Evolutionary conservation across 345 rosid genomes (phyloP).

Genomic region (Linum usitatissimum): DNA sequence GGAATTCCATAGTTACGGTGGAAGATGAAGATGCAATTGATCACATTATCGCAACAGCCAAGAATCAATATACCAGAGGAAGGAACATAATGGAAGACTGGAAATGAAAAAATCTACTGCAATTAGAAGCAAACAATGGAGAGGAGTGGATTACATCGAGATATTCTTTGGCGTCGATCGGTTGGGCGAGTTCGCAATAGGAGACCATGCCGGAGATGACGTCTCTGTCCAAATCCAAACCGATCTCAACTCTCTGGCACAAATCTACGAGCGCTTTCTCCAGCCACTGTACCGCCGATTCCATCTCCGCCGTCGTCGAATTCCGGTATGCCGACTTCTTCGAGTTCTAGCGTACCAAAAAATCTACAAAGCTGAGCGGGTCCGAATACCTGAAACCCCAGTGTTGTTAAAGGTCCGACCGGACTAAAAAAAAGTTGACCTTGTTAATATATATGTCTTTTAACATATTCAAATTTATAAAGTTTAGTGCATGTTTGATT

Average conservation of each 20-base stretch:
- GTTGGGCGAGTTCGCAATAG: slow-evolving; percentile 83
- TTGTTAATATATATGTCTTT: no score
- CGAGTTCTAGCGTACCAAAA: neutral
- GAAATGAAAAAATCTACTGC: neutral
- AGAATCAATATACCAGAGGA: neutral
- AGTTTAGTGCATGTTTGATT: no score
- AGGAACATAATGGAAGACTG: neutral
- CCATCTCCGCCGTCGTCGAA: slow-evolving; percentile 29
- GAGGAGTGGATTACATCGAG: slow-evolving; percentile 50
- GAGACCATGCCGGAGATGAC: slow-evolving; percentile 79
- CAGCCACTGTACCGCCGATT: slow-evolving; percentile 60
- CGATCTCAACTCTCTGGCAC: slow-evolving; percentile 44
- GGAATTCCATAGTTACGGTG: neutral
- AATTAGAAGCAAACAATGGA: neutral
- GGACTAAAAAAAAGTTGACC: no score
- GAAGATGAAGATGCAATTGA: neutral
- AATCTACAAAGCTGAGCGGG: no score
- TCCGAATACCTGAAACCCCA: no score
- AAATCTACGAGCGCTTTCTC: slow-evolving; percentile 67
- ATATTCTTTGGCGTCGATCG: slow-evolving; percentile 88
- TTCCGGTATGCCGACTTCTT: neutral
- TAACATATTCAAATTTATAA: no score
- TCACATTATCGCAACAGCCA: neutral
- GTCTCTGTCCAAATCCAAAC: slow-evolving; percentile 63
- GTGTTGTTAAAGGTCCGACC: no score